Evolutionary conservation across 129 eudicot species (phyloP).

Genomic region (Arctium lappa): DNA sequence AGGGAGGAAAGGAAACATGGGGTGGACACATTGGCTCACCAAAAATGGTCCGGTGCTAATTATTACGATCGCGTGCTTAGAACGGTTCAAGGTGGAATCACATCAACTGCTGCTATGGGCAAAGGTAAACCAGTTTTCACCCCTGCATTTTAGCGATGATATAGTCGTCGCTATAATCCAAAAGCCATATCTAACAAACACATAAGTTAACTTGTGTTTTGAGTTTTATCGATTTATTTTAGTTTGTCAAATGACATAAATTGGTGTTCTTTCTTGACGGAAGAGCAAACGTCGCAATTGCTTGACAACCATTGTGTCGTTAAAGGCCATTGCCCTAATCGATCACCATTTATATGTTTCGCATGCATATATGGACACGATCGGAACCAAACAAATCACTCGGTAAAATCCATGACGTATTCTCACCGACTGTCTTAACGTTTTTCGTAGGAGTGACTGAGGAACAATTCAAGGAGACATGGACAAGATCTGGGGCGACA

Average conservation of each 20-base stretch:
- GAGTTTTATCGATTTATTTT: no score
- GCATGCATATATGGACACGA: no score
- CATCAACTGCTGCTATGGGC: slow-evolving; percentile 99
- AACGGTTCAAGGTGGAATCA: slow-evolving; percentile 98
- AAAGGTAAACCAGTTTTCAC: slow-evolving; percentile 49
- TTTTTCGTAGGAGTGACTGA: slow-evolving; percentile 77
- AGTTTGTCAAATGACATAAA: neutral
- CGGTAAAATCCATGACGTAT: neutral
- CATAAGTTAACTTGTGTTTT: no score
- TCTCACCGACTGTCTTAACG: neutral
- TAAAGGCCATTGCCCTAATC: no score
- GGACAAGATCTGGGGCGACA: slow-evolving; percentile 76
- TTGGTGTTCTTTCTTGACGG: no score
- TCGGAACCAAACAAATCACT: neutral
- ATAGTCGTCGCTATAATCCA: neutral
- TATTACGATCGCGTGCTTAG: slow-evolving; percentile 87
- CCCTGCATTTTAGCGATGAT: neutral
- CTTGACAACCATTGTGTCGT: no score
- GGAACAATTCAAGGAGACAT: slow-evolving; percentile 76
- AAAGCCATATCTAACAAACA: neutral
- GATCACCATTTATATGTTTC: neutral
- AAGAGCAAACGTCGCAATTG: no score
- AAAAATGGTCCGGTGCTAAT: slow-evolving; percentile 99
- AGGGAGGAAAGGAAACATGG: slow-evolving; percentile 85
- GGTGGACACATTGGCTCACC: slow-evolving; percentile 95